Evolutionary conservation across 495 filamentous ascomycete genomes (phyloP), one percentile per base, ranked within the genome.

Genomic region (Jackrogersella minutella): DNA sequence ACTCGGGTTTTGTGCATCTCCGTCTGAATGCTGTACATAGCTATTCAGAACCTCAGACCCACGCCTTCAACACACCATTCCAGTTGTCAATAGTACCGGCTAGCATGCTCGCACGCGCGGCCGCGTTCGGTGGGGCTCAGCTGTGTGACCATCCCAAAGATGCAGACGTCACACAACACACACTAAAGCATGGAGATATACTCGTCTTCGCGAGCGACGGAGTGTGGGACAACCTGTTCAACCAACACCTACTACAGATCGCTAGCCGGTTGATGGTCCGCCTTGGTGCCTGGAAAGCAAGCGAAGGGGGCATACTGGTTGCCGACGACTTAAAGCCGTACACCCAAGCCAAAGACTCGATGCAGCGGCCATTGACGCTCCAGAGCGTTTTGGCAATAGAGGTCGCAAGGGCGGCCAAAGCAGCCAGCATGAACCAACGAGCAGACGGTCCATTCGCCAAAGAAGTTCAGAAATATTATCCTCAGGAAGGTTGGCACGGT

Each of bases 31-130:
- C 90, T 10, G 89, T 98, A 14, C 90, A 93, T 69, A 84, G 91
- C 40, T 87, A 86, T 73, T 95, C 93, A 3, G 83, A 87, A 33
- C 90, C 92, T 19, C 95, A 99, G 75, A 98, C 92, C 0, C 96
- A 99, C 74, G 92, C 90, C 19, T 99, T 99, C 82, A 99, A 99
- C 77, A 97, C 94, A 0, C 95, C 95, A 2, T 98, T 89, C 76
- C 95, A 99, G 77, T 86, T 99, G 16, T 93, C 92, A 63, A 87
- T 97, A 61, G 88, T 97, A 34, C 94, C 95, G 5, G 84, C 89
- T 7, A 86, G 84, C 66, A 88, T 97, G 80, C 84, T 91, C 41
- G 82, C 84, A 5, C 90, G 93, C 68, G 87, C 90, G 13, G 85
- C 85, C 17, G 81, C 90, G 37, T 97, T 96, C 69, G 94, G 93